A percentile compares a stretch with the other conserved stretches of the same genome.
These are phyloP conservation scores for Lippia alba DNA, from an alignment of 305 asterid genomes.

Conservation along the genomic window DNA sequence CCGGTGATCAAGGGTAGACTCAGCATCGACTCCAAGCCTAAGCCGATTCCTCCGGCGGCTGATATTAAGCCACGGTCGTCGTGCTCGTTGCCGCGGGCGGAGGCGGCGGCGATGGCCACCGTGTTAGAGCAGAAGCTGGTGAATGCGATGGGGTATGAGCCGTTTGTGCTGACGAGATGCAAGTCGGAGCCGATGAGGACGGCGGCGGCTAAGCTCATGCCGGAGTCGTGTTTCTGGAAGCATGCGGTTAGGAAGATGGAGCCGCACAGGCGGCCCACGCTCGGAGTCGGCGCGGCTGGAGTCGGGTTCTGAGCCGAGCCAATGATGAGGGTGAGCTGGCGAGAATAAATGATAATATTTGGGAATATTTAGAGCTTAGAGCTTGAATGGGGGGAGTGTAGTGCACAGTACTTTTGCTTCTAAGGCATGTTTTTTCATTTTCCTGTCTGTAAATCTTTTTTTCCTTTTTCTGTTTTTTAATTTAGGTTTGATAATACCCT, in stretches of 20 bases:
- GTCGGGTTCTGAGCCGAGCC: slow-evolving; percentile 73
- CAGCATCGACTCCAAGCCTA: slow-evolving; percentile 45
- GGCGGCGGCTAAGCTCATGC: slow-evolving; percentile 80
- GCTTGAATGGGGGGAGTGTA: slow-evolving; percentile 19
- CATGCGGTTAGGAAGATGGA: slow-evolving; percentile 65
- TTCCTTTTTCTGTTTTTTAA: slow-evolving; percentile 9
- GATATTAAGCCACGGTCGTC: slow-evolving; percentile 59
- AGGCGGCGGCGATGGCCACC: slow-evolving; percentile 66
- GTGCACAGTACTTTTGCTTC: slow-evolving; percentile 46
- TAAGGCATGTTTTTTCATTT: slow-evolving; percentile 30
- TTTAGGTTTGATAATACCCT: slow-evolving; percentile 29
- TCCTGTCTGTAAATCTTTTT: slow-evolving; percentile 43
- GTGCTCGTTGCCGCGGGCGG: slow-evolving; percentile 66
- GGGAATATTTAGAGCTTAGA: slow-evolving; percentile 39
- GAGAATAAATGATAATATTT: slow-evolving; percentile 5
- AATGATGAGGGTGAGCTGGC: slow-evolving; percentile 40
- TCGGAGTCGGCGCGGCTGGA: slow-evolving; percentile 79
- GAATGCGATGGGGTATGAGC: slow-evolving; percentile 81
- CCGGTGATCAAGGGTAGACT: slow-evolving; percentile 36
- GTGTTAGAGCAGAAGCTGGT: slow-evolving; percentile 81
- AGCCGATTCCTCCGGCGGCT: slow-evolving; percentile 20
- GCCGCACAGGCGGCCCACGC: slow-evolving; percentile 66
- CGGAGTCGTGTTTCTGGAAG: slow-evolving; percentile 83
- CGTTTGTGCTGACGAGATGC: slow-evolving; percentile 82
- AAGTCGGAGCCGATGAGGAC: slow-evolving; percentile 97